Evolutionary conservation across 352 stramenopile genomes (phyloP), one percentile per base, ranked within the genome.

Genomic region (Phytopythium delawarense): DNA sequence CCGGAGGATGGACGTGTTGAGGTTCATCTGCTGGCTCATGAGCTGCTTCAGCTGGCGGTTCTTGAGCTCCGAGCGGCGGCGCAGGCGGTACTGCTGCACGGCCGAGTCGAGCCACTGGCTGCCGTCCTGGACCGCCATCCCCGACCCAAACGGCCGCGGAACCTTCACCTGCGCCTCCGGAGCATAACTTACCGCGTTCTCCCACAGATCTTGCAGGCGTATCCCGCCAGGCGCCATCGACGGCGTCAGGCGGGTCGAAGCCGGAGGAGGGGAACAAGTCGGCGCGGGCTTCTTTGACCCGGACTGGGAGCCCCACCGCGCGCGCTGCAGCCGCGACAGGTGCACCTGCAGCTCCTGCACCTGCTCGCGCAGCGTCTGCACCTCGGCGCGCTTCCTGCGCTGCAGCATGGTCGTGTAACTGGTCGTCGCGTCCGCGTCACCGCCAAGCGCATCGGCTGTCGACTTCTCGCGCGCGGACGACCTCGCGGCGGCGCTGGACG

Each of bases 381-480:
- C n/a, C 23, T 70, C 66, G 9, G 66, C 66, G 37, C 51, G 44
- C 40, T 73, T 73, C 5, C 56, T 64, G 13, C 37, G 66, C 49
- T 67, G 59, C 13, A 65, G 11, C 12, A 50, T 52, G 3, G 62
- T 73, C 35, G 66, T 66, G 40, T 73, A 73, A 16, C 66, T 52
- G 8, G 55, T 61, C 15, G 39, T 51, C 8, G 28, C 5, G 28
- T 32, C 28, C 28, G 28, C 28, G 28, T 32, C 28, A 32, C 28
- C 28, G 28, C 28, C 65, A 54, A 57, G 70, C 23, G 67, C 72
- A 18, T 25, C 61, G 1, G 34, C 70, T 18, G 74, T 84, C 12
- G 73, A 89, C 52, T 79, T 75, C 51, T 70, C 61, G 51, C 75
- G 76, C 30, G 20, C 59, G 21, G 69, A 67, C 30, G 82, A 91